Percentiles rank a stretch among this genome's conserved stretches.
Evolutionary conservation across 108 stramenopile species (phyloP).

Genomic region (Nannochloropsis salina): DNA sequence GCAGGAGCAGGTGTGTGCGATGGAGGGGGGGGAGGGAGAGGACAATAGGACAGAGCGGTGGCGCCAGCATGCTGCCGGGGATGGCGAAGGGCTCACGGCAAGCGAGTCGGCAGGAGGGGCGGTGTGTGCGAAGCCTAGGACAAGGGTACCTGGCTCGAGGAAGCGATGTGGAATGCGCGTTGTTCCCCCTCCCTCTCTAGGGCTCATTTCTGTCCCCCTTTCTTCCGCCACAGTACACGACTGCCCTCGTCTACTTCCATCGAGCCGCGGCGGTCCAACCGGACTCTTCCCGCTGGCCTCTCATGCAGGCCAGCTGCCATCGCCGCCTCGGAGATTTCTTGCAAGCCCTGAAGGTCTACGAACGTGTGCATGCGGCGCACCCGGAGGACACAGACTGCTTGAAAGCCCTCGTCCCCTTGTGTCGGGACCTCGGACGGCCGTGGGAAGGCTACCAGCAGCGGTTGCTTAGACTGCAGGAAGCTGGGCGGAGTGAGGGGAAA

Average conservation of each 20-base stretch:
- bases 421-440: neutral
- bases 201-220: neutral
- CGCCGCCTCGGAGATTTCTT: slow-evolving; percentile 1
- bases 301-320: neutral
- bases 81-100: no score
- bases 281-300: neutral
- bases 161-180: no score
- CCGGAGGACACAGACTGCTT: neutral
- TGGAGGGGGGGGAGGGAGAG: no score
- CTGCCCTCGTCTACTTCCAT: neutral
- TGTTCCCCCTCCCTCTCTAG: no score
- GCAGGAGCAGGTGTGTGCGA: neutral
- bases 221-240: neutral
- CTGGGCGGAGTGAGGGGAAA: neutral
- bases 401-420: neutral
- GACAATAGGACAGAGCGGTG: no score
- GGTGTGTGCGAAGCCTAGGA: no score
- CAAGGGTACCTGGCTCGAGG: no score
- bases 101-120: no score
- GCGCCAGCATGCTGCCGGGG: no score
- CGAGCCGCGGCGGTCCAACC: neutral
- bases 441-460: slow-evolving; percentile 3
- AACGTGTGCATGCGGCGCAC: neutral
- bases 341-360: neutral
- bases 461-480: neutral